Percentiles rank a stretch among this genome's conserved stretches.
phyloP scores from a whole-genome alignment of 2,329 filamentous ascomycete genomes.

The Fusarium vanettenii region DNA sequence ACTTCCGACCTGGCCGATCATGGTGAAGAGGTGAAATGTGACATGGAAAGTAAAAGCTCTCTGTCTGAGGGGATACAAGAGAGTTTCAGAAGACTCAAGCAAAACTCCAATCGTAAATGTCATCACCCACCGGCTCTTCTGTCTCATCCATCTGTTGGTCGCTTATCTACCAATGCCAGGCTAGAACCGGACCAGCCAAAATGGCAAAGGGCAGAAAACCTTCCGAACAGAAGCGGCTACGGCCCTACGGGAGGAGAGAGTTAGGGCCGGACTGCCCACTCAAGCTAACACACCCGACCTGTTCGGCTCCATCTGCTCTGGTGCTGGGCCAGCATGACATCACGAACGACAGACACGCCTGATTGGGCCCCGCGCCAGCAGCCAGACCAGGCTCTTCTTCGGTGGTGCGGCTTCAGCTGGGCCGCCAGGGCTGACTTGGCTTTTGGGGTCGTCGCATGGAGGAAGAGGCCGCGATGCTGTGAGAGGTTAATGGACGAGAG shows the following conservation, averaged over 20 bases:
- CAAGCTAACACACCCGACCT: not conserved
- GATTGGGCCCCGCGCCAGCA: conserved; percentile 21
- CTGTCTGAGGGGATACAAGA: not conserved
- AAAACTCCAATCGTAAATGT: conserved; percentile 11
- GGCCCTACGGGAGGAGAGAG: conserved; percentile 21
- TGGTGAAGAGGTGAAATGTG: conserved; percentile 2
- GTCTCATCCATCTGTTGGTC: conserved; percentile 10
- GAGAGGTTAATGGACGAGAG: conserved; percentile 29
- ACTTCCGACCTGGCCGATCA: not conserved
- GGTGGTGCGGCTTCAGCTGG: conserved; percentile 40
- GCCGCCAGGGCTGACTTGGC: conserved; percentile 35
- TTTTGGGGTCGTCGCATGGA: conserved; percentile 16
- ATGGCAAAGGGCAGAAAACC: conserved; percentile 13
- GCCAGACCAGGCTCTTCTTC: conserved; percentile 31
- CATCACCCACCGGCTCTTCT: conserved; percentile 6
- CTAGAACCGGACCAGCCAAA: not conserved
- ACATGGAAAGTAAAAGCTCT: not conserved
- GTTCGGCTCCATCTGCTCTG: not conserved
- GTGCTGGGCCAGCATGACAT: conserved; percentile 30
- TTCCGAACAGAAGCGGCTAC: conserved; percentile 22
- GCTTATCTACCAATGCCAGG: conserved; percentile 35
- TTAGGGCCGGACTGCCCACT: conserved; percentile 1
- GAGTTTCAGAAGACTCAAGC: not conserved
- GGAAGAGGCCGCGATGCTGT: conserved; percentile 20
- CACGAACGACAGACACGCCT: conserved; percentile 13